Percentiles rank a stretch among this genome's conserved stretches.
phyloP scores from a whole-genome alignment of 345 rosid species.

The Balakata baccata region DNA sequence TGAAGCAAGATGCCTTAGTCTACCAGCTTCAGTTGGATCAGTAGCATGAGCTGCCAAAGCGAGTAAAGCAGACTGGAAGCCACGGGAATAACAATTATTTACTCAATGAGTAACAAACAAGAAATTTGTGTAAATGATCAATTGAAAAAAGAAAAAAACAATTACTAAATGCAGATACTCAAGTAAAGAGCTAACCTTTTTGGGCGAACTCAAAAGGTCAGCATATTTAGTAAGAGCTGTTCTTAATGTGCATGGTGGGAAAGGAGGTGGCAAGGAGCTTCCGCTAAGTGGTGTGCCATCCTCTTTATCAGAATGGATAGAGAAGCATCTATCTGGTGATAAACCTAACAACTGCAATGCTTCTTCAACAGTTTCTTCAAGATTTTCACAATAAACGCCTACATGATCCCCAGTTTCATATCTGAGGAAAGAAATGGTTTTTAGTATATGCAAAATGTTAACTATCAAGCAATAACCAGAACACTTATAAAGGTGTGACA shows the following conservation, averaged over 20 bases:
- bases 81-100: constrained; percentile 13
- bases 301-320: constrained; percentile 75
- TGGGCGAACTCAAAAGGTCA: constrained; percentile 82
- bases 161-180: not conserved
- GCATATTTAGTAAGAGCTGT: constrained; percentile 79
- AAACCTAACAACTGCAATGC: constrained; percentile 65
- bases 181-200: constrained; percentile 59
- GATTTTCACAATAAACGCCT: constrained; percentile 80
- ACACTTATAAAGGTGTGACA: not conserved
- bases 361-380: constrained; percentile 81
- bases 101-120: not conserved
- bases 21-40: constrained; percentile 85
- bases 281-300: constrained; percentile 84
- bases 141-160: not conserved
- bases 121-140: not conserved
- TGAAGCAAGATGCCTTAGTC: constrained; percentile 74
- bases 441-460: not conserved
- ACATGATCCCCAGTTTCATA: constrained; percentile 99
- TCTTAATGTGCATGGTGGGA: constrained; percentile 78
- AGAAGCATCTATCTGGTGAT: constrained; percentile 76
- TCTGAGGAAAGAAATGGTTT: constrained; percentile 37
- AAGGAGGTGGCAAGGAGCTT: constrained; percentile 80
- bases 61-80: constrained; percentile 69
- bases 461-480: not conserved
- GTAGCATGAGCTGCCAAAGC: constrained; percentile 96